Percentiles rank a stretch among this genome's conserved stretches.
phyloP scores from a whole-genome alignment of 2,329 filamentous ascomycete species.

The Alternaria angustiovoidea region DNA sequence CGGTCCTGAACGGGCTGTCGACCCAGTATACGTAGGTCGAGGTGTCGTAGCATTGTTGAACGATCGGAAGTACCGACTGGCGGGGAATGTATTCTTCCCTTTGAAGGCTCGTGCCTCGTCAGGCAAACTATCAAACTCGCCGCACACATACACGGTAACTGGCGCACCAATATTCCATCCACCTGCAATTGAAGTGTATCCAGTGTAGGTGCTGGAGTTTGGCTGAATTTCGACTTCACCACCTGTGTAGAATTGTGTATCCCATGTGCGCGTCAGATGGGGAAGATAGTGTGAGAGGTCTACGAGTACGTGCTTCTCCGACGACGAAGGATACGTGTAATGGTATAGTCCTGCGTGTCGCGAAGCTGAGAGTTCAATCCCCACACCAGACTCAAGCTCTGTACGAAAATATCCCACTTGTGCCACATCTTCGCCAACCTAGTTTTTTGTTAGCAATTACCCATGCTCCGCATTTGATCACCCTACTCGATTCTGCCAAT shows the following conservation, averaged over 20 bases:
- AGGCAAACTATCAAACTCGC: constrained; percentile 43
- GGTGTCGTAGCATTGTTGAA: constrained; percentile 44
- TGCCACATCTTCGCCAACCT: constrained; percentile 44
- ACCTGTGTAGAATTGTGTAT: constrained; percentile 48
- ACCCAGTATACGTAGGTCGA: constrained; percentile 39
- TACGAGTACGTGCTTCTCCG: constrained; percentile 55
- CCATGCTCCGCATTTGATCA: fast-evolving
- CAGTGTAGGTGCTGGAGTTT: constrained; percentile 40
- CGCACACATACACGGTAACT: constrained; percentile 48
- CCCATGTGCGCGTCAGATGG: constrained; percentile 44
- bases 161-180: constrained; percentile 51
- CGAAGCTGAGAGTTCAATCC: constrained; percentile 47
- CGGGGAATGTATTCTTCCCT: constrained; percentile 50
- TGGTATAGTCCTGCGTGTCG: constrained; percentile 50
- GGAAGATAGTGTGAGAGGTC: constrained; percentile 58
- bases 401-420: constrained; percentile 51
- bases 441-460: not conserved
- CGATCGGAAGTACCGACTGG: constrained; percentile 42
- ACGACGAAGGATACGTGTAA: constrained; percentile 48
- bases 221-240: constrained; percentile 47
- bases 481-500: constrained; percentile 50
- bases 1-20: constrained; percentile 40
- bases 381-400: constrained; percentile 45
- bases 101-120: constrained; percentile 39
- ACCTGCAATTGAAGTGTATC: constrained; percentile 45